Conservation (phyloP, 345 rosid species). For the Anacardium occidentale region DNA sequence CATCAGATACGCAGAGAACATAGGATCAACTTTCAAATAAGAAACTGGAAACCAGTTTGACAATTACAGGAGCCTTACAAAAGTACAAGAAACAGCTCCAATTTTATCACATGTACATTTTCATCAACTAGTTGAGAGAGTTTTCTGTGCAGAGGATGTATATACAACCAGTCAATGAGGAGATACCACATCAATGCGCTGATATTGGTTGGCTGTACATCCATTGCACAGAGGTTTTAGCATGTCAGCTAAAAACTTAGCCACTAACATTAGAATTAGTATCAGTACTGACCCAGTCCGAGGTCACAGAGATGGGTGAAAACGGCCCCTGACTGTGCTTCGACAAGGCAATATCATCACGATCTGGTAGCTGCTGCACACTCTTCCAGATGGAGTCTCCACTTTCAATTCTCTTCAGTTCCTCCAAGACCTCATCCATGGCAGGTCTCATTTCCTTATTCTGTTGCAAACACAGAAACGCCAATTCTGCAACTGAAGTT, state of each 20-base stretch:
- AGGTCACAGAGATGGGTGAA: conserved; percentile 62
- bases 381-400: conserved; percentile 25
- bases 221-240: background rate
- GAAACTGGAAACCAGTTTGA: too few relatives aligned
- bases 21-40: too few relatives aligned
- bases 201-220: too few relatives aligned
- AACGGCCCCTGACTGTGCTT: conserved; percentile 28
- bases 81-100: background rate
- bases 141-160: too few relatives aligned
- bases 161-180: too few relatives aligned
- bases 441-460: conserved; percentile 51
- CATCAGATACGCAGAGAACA: too few relatives aligned
- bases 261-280: conserved; percentile 43
- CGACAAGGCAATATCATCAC: conserved; percentile 36
- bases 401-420: conserved; percentile 38
- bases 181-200: too few relatives aligned
- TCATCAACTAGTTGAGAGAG: too few relatives aligned
- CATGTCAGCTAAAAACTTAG: background rate
- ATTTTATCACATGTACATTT: background rate
- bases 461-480: conserved; percentile 63
- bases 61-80: too few relatives aligned
- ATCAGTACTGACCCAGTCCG: conserved; percentile 45
- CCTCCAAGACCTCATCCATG: conserved; percentile 50
- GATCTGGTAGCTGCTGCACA: conserved; percentile 29
- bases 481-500: conserved; percentile 53